Percentiles rank a stretch among this genome's conserved stretches.
Evolutionary conservation across 2,329 filamentous ascomycete species (phyloP).

Genomic region (Aspergillus transmontanensis): DNA sequence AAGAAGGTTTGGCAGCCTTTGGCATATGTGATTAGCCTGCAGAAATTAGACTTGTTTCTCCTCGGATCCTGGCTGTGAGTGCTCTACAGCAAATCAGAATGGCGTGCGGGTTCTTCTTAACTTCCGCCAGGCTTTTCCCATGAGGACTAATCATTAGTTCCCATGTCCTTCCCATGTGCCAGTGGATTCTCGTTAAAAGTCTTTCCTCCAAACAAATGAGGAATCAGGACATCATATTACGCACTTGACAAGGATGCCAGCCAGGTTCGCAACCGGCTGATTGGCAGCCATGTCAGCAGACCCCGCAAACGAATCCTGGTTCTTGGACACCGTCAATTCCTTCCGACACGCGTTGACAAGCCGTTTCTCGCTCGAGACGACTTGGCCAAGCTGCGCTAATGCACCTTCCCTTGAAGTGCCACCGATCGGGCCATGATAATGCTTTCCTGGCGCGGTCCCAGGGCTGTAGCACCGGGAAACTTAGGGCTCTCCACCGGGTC

Average conservation of each 20-base stretch:
- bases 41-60: conserved; percentile 15
- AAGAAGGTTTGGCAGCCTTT: conserved; percentile 5
- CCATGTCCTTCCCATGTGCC: conserved; percentile 18
- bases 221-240: conserved; percentile 8
- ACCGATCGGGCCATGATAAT: conserved; percentile 19
- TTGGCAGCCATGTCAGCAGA: conserved; percentile 17
- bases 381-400: conserved; percentile 38
- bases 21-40: conserved; percentile 18
- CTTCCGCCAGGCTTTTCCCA: conserved; percentile 11
- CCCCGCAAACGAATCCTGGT: conserved; percentile 18
- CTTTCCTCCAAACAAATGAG: conserved; percentile 1
- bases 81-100: conserved; percentile 14
- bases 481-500: conserved; percentile 28
- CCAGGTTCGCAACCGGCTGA: conserved; percentile 10
- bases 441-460: conserved; percentile 29
- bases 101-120: conserved; percentile 8
- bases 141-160: conserved; percentile 12
- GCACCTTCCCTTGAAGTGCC: conserved; percentile 37
- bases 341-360: conserved; percentile 11
- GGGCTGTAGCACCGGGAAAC: conserved; percentile 41
- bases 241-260: conserved; percentile 12
- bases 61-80: conserved; percentile 7
- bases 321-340: conserved; percentile 14
- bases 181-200: conserved; percentile 13
- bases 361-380: conserved; percentile 8